Base-by-base conservation (phyloP, 2,329 filamentous ascomycete species). In the Stemphylium beticola region DNA sequence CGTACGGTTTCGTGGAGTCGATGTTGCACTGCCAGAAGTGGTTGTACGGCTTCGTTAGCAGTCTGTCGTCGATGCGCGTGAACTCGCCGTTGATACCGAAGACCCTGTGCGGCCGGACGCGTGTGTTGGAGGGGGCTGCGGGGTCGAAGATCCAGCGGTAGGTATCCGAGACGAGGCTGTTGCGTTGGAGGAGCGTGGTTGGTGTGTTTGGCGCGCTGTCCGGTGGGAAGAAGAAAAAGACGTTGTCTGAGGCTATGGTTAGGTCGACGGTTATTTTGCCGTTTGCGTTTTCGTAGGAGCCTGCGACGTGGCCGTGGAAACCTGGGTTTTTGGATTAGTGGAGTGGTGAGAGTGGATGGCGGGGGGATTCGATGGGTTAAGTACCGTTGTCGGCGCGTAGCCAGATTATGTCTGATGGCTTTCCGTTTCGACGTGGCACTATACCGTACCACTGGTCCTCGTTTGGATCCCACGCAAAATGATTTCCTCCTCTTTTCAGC, bases 371-470 rank as follows among this genome's bases (percentile, higher is more conserved):
- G 34, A 14, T 24, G 14, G 20, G 22, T 31, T 15, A 54, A 58
- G 31, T 64, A 82, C 81, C 81, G 49, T 83, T 83, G 43, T 80
- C 78, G 8, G 79, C 78, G 22, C 80, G 66, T 45, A 83, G 76
- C 82, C 82, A 84, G 1, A 79, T 69, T 37, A 84, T 81, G 65
- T 85, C 82, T 55, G 82, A 80, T 0, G 78, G 75, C 58, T 80
- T 82, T 0, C 77, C 82, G 3, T 78, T 78, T 3, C 78, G 68
- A 7, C 83, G 74, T 3, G 82, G 82, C 2, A 84, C 81, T 12
- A 85, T 73, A 0, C 80, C 83, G 57, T 84, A 85, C 70, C 79
- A 80, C 63, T 84, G 82, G 61, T 84, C 81, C 64, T 84, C 82
- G 3, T 82, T 71, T 0, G 81, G 79, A 41, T 74, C 69, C 73